A percentile compares a stretch with the other conserved stretches of the same genome.
Evolutionary conservation across 805 yeast genomes (phyloP).

Genomic region (Babjeviella inositovora): DNA sequence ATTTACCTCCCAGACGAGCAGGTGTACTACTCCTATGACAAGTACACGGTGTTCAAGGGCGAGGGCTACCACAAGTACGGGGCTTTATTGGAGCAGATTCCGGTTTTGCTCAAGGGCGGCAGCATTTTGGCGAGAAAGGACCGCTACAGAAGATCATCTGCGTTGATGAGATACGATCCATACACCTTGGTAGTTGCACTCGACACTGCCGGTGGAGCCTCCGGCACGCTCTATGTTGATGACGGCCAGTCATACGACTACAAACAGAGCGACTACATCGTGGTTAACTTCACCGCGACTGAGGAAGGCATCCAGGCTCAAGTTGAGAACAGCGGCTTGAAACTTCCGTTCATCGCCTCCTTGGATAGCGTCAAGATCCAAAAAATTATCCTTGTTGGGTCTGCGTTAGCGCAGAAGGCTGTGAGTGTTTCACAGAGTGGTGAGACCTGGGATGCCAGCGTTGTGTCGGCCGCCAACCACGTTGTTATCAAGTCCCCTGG

Average conservation of each 20-base stretch:
- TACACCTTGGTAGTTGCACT: slow-evolving; percentile 58
- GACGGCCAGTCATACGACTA: slow-evolving; percentile 68
- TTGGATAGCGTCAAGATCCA: slow-evolving; percentile 30
- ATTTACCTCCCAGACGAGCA: slow-evolving; percentile 40
- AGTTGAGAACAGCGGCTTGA: slow-evolving; percentile 6
- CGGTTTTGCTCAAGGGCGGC: slow-evolving; percentile 70
- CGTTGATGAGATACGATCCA: slow-evolving; percentile 65
- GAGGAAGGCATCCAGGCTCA: slow-evolving; percentile 13
- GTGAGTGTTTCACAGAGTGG: slow-evolving; percentile 17
- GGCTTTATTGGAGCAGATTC: slow-evolving; percentile 44
- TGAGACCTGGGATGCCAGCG: slow-evolving; percentile 15
- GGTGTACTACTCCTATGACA: slow-evolving; percentile 36
- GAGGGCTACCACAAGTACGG: slow-evolving; percentile 19
- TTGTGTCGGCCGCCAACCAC: too few relatives aligned
- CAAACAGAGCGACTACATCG: slow-evolving; percentile 28
- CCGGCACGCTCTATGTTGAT: slow-evolving; percentile 55
- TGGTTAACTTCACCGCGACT: slow-evolving; percentile 20
- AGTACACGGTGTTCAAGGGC: slow-evolving; percentile 12
- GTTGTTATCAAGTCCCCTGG: too few relatives aligned
- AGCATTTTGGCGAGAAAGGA: slow-evolving; percentile 50
- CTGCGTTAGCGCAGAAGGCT: slow-evolving; percentile 3
- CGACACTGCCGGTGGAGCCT: slow-evolving; percentile 28
- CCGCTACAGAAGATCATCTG: slow-evolving; percentile 67
- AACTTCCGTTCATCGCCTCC: slow-evolving; percentile 4
- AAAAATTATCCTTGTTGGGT: slow-evolving; percentile 33